Conservation (phyloP, 805 yeast species). For the Cyberlindnera suaveolens region DNA sequence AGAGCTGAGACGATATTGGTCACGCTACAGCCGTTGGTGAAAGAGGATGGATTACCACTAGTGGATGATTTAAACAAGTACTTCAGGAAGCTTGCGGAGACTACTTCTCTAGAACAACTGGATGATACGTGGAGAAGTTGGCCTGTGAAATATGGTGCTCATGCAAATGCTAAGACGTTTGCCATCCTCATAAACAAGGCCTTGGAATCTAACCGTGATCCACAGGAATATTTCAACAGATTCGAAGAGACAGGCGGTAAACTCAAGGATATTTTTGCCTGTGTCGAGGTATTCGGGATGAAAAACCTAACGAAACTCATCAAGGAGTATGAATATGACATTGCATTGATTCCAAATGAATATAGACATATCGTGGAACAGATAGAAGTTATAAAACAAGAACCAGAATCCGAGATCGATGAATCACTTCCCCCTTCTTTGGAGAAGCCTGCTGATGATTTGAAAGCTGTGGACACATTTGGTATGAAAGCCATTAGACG, state of each 20-base stretch:
- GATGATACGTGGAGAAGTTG: slow-evolving; percentile 35
- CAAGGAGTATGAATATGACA: slow-evolving; percentile 13
- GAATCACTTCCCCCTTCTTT: slow-evolving; percentile 33
- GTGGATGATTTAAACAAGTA: slow-evolving; percentile 66
- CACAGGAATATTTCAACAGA: slow-evolving; percentile 21
- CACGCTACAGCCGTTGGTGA: slow-evolving; percentile 48
- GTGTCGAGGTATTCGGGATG: slow-evolving; percentile 46
- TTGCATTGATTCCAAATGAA: slow-evolving; percentile 27
- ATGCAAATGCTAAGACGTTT: slow-evolving; percentile 49
- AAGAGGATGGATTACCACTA: slow-evolving; percentile 38
- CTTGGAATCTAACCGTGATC: slow-evolving; percentile 14
- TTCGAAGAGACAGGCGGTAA: slow-evolving; percentile 26
- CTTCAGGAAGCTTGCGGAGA: slow-evolving; percentile 35
- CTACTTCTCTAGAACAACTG: slow-evolving; percentile 33
- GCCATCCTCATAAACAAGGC: slow-evolving; percentile 45
- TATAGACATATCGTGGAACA: slow-evolving; percentile 24
- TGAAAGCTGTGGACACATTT: slow-evolving; percentile 65
- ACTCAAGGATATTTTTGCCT: slow-evolving; percentile 11
- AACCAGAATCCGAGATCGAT: slow-evolving; percentile 5
- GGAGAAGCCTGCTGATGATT: slow-evolving; percentile 46
- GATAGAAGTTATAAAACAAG: slow-evolving; percentile 9
- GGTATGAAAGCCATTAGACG: slow-evolving; percentile 78
- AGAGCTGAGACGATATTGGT: slow-evolving; percentile 66
- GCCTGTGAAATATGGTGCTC: slow-evolving; percentile 24
- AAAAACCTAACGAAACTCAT: slow-evolving; percentile 33